phyloP scores from a whole-genome alignment of 768 basidiomycete genomes.

The Boletellus ananiceps region DNA sequence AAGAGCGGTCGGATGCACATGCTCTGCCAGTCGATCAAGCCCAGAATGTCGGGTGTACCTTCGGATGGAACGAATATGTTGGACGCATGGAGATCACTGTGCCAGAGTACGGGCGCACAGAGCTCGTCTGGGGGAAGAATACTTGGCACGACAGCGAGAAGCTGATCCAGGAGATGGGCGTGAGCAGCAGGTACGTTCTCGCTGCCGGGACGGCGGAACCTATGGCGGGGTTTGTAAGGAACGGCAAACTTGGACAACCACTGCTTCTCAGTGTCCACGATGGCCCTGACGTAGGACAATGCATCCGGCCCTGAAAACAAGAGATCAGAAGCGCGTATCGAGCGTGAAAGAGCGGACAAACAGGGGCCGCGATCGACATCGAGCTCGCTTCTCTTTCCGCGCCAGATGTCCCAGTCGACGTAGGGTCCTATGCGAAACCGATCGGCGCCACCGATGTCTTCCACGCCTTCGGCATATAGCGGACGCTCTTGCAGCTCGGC shows the following conservation, averaged over 20 bases:
- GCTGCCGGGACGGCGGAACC: not conserved
- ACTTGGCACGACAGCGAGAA: not conserved
- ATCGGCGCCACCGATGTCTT: conserved; percentile 27
- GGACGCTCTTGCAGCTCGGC: conserved; percentile 6
- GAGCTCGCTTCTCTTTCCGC: conserved; percentile 23
- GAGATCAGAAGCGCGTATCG: not conserved
- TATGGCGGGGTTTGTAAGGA: not conserved
- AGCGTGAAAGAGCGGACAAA: conserved; percentile 14
- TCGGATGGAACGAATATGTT: conserved; percentile 9
- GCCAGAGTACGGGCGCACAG: conserved; percentile 11
- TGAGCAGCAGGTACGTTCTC: conserved; percentile 1
- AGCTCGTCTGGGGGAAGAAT: conserved; percentile 4
- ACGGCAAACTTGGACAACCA: not conserved
- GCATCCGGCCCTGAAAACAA: not conserved
- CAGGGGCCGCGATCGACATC: conserved; percentile 32
- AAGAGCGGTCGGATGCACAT: conserved; percentile 13
- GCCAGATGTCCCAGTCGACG: conserved; percentile 24
- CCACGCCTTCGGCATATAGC: conserved; percentile 21
- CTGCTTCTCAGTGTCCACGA: not conserved
- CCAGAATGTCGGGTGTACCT: conserved; percentile 6
- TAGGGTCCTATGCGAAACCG: conserved; percentile 9
- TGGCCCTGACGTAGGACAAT: not conserved
- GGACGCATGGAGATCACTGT: conserved; percentile 11
- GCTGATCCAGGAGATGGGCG: not conserved
- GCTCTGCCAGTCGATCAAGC: conserved; percentile 16